Evolutionary conservation across 164 flowering plant species (phyloP), one percentile per base, ranked within the genome.

Genomic region (Buxus sempervirens): DNA sequence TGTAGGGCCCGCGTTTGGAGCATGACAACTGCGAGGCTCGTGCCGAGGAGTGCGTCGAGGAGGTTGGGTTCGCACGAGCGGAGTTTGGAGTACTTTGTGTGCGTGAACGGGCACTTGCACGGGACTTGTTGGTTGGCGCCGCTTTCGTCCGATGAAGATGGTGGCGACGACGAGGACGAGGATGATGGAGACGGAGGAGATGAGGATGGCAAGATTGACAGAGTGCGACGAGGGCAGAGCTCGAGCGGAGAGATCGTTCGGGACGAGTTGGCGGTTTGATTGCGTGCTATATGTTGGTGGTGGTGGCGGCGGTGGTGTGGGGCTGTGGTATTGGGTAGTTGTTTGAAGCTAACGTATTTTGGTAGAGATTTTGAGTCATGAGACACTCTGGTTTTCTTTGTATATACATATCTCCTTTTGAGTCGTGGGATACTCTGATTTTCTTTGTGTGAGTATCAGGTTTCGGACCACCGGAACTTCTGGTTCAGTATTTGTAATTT

Each of bases 1-100:
- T 93, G 98, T 60, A 89, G 91, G 56, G 80, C 88, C 5, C 82
- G 91, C n/a, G 93, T 86, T 60, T 93, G 98, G 98, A 93, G 93
- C 68, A 93, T 93, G 98, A 86, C 90, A 0, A 19, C 84, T 41
- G 98, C 95, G 8, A 55, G 83, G 69, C 80, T 93, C 28, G 79
- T 93, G 24, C 96, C 98, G 0, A 83, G 61, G 70, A 81, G 88
- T 60, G 98, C 96, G 57, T 77, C 86, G 0, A 58, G 86, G 66
- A 70, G 93, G 80, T 90, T 93, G 1, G 98, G 98, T 14, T 75
- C 98, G 0, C 81, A 58, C 36, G 83, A 90, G 9, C 93, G 85
- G 0, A 73, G 78, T 13, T 13, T 90, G 26, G 98, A 93, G 81
- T 90, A 89, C 63, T 90, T 90, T 36, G 98, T 93, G 26, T 93